phyloP scores from a whole-genome alignment of 352 stramenopile species.

The Pythium vanterpoolii region DNA sequence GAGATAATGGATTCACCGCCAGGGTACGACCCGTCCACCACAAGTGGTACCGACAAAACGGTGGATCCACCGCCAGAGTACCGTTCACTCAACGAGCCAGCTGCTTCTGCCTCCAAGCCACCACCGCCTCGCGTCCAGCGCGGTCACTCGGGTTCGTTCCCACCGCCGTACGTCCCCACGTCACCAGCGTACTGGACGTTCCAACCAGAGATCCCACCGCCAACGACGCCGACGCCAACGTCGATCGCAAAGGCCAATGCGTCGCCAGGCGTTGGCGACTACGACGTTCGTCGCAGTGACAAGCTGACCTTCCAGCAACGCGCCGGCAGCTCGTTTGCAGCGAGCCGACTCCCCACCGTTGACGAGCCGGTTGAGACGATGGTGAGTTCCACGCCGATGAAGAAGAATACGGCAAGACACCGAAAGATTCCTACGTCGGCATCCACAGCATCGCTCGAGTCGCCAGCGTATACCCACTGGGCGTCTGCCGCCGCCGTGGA shows the following conservation, averaged over 20 bases:
- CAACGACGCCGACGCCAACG: conserved; percentile 17
- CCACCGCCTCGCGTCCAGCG: conserved; percentile 6
- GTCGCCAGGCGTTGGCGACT: conserved; percentile 40
- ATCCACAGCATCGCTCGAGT: not conserved
- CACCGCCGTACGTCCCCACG: conserved; percentile 15
- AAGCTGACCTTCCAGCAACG: conserved; percentile 40
- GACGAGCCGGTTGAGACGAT: conserved; percentile 1
- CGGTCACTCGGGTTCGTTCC: conserved; percentile 14
- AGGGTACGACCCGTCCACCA: too few relatives aligned
- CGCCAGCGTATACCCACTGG: conserved; percentile 16
- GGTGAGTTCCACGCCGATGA: not conserved
- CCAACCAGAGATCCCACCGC: conserved; percentile 20
- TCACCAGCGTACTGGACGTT: conserved; percentile 26
- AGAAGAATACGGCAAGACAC: not conserved
- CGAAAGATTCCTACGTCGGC: not conserved
- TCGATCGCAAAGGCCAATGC: conserved; percentile 10
- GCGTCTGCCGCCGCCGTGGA: conserved; percentile 4
- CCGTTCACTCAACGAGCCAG: not conserved
- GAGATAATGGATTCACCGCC: too few relatives aligned
- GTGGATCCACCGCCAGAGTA: not conserved
- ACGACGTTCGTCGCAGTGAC: conserved; percentile 46
- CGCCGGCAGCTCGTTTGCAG: conserved; percentile 38
- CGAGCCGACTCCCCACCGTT: conserved; percentile 5
- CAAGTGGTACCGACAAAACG: too few relatives aligned
- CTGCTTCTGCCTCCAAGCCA: not conserved